Conservation (phyloP, 805 yeast species). For the Starmerella apicola region DNA sequence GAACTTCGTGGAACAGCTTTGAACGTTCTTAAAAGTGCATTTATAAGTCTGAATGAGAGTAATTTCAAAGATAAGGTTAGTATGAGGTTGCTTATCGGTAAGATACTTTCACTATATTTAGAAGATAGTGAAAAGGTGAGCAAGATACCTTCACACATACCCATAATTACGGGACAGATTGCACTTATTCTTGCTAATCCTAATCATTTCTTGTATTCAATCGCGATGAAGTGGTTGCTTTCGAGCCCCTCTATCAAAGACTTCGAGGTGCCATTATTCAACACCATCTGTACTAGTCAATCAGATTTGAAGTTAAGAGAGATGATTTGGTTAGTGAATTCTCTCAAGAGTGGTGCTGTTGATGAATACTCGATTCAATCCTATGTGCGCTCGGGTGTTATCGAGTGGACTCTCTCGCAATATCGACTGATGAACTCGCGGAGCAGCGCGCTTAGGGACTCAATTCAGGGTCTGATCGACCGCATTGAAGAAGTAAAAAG, state of each 20-base stretch:
- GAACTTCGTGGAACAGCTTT: conserved; percentile 4
- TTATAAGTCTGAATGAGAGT: conserved; percentile 7
- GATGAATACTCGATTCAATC: conserved; percentile 41
- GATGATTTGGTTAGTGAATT: conserved; percentile 51
- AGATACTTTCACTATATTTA: conserved; percentile 7
- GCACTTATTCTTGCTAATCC: conserved; percentile 53
- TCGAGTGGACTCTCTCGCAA: conserved; percentile 54
- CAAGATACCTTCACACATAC: conserved; percentile 30
- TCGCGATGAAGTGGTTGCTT: conserved; percentile 52
- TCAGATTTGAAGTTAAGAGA: conserved; percentile 37
- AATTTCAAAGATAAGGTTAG: conserved; percentile 20
- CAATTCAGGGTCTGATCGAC: conserved; percentile 10
- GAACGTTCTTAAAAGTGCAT: conserved; percentile 4
- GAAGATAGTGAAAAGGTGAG: not conserved
- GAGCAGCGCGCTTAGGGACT: conserved; percentile 8
- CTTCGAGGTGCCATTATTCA: conserved; percentile 36
- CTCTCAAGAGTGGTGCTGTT: conserved; percentile 37
- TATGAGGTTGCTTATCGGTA: conserved; percentile 16
- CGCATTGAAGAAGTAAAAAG: conserved; percentile 15
- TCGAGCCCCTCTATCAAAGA: conserved; percentile 36
- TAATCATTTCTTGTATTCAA: conserved; percentile 61
- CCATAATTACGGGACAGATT: conserved; percentile 43
- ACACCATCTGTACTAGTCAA: conserved; percentile 18
- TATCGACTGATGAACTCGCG: conserved; percentile 7
- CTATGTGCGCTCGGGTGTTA: conserved; percentile 40